Conservation (phyloP, 768 basidiomycete genomes). For the Pisolithus tinctorius region DNA sequence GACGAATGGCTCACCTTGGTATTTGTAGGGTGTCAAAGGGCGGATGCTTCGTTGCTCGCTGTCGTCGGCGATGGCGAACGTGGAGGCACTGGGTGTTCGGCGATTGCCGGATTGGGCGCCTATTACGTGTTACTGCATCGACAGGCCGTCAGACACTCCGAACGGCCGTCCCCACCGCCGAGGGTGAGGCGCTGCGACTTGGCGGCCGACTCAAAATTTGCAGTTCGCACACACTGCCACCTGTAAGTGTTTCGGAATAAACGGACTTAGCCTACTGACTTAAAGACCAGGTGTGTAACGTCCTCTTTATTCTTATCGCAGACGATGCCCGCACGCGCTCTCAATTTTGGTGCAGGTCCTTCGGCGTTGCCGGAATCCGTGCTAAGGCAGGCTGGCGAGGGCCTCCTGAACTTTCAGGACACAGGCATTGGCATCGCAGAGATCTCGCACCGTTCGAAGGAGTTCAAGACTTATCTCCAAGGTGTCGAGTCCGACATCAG, state of each 20-base stretch:
- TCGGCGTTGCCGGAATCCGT: slow-evolving; percentile 87
- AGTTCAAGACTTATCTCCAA: slow-evolving; percentile 69
- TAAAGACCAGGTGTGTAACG: not conserved
- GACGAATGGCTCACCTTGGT: slow-evolving; percentile 14
- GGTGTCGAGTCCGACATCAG: slow-evolving; percentile 62
- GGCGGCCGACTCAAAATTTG: too few species aligned
- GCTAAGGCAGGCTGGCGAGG: slow-evolving; percentile 73
- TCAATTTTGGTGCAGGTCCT: slow-evolving; percentile 94
- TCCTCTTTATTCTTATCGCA: not conserved
- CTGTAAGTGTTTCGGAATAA: too few species aligned
- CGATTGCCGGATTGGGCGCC: slow-evolving; percentile 18
- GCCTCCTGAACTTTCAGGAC: slow-evolving; percentile 82
- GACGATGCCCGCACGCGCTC: slow-evolving; percentile 35
- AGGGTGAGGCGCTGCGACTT: too few species aligned
- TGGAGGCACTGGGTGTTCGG: slow-evolving; percentile 11
- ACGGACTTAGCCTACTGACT: too few species aligned
- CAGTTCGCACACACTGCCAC: too few species aligned
- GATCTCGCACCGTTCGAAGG: slow-evolving; percentile 90
- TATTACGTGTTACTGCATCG: too few species aligned
- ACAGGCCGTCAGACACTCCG: too few species aligned
- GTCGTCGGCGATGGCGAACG: slow-evolving; percentile 26
- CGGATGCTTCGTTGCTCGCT: slow-evolving; percentile 25
- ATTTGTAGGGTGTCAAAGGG: slow-evolving; percentile 7
- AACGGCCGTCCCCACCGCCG: too few species aligned
- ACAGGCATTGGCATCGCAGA: slow-evolving; percentile 96